Conservation (phyloP, 208 protist genomes). For the Porcisia hertigi region DNA sequence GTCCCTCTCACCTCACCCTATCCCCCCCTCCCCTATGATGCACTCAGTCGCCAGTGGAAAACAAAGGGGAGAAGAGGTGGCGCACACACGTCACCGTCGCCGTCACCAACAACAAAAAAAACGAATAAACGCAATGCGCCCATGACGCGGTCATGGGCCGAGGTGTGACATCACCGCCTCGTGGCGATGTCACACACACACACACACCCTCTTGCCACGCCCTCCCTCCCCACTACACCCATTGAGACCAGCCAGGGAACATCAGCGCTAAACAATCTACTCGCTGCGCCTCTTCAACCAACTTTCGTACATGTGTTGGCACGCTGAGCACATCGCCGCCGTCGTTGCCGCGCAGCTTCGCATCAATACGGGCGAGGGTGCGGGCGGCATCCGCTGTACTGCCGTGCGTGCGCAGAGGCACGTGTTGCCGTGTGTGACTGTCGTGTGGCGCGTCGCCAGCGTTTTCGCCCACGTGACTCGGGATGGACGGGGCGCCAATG, state of each 20-base stretch:
- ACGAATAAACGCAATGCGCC: no score
- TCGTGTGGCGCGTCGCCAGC: slow-evolving; percentile 2
- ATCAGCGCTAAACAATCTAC: slow-evolving; percentile 63
- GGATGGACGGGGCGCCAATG: slow-evolving; percentile 23
- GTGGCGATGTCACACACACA: no score
- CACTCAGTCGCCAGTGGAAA: no score
- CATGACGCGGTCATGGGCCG: no score
- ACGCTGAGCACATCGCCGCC: slow-evolving; percentile 64
- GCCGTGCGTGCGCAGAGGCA: slow-evolving; percentile 25
- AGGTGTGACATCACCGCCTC: no score
- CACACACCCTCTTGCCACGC: no score
- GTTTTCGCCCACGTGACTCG: not conserved
- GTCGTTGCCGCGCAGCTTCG: slow-evolving; percentile 89
- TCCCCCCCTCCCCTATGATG: no score
- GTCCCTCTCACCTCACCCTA: no score
- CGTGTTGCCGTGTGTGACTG: slow-evolving; percentile 18
- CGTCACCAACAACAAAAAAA: no score
- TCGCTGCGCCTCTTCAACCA: slow-evolving; percentile 71
- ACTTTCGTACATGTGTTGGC: slow-evolving; percentile 65
- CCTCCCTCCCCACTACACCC: slow-evolving; percentile 43
- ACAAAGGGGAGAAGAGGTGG: no score
- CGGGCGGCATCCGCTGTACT: slow-evolving; percentile 70
- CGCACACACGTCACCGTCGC: no score
- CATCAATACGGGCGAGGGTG: slow-evolving; percentile 71
- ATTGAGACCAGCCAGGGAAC: slow-evolving; percentile 86